Base-by-base conservation (phyloP, 352 stramenopile genomes). In the Peronospora belbahrii region DNA sequence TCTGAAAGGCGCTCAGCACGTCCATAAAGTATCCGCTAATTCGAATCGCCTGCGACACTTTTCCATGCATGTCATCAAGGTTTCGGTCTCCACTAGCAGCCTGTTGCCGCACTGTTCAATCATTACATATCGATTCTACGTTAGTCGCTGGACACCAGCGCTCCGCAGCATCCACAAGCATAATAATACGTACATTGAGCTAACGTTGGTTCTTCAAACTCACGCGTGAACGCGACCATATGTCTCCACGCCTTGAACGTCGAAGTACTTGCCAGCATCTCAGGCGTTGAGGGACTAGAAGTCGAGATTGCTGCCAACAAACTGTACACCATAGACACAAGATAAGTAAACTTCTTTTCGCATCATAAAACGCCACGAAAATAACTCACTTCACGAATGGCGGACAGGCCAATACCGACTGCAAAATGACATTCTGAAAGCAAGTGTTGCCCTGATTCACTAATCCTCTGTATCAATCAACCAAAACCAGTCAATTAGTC, bases 401-500 rank as follows among this genome's bases (percentile, higher is more conserved):
- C 14, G 77, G 65, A 47, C 81, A 92, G 11, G 75, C 67, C 17
- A 92, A 55, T 11, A 92, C 58, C 6, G 77, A 88, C 66, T 92
- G 81, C 60, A 92, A 66, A 40, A 88, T 92, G 9, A 86, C 81
- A 47, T 92, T 92, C 64, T 92, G 81, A 59, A 92, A 92, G 61
- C 81, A 92, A 42, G 81, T 92, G 44, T 92, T 92, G 57, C 81
- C 81, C 45, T 92, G 81, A 46, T 92, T 92, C 55, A 89, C 54
- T 9, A 92, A 61, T 0, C 81, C 81, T 48, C 74, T 88, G 28
- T 13, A 53, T 14, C 37, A 52, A 44, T 2, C 22, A 35, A 34
- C 18, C 35, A 23, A 24, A 24, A 28, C 34, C 6, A 41, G 17
- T 43, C 22, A 41, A 6, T 45, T 5, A 19, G 24, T 17, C 17